Percentiles rank a stretch among this genome's conserved stretches.
phyloP scores from a whole-genome alignment of 2,329 filamentous ascomycete genomes.

The Calonectria pteridis region DNA sequence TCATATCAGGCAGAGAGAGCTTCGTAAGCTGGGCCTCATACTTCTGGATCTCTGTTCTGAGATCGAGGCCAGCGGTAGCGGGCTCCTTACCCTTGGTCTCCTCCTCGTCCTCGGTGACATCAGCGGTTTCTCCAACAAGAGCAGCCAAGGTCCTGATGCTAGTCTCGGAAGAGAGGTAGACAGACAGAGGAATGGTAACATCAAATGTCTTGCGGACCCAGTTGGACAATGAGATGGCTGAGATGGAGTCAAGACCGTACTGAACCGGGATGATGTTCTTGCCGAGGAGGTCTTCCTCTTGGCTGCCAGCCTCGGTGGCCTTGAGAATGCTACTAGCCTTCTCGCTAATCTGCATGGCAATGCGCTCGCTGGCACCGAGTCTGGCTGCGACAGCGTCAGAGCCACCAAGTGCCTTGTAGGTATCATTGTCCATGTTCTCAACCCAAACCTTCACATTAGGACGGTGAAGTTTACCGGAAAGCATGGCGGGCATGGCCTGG shows the following conservation, averaged over 20 bases:
- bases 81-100: neutral
- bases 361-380: neutral
- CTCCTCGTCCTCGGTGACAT: neutral
- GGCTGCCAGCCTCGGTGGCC: neutral
- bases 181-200: neutral
- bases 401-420: conserved; percentile 40
- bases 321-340: neutral
- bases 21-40: neutral
- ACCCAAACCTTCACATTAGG: conserved; percentile 58
- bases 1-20: neutral
- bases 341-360: neutral
- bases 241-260: neutral
- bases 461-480: conserved; percentile 37
- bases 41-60: neutral
- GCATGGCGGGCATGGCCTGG: conserved; percentile 19
- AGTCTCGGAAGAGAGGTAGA: neutral
- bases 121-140: neutral
- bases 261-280: conserved; percentile 5
- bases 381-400: neutral
- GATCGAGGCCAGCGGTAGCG: neutral
- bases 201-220: conserved; percentile 1
- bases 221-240: neutral
- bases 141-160: neutral
- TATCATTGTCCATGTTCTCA: conserved; percentile 52
- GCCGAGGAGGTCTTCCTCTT: neutral